These are phyloP conservation scores for Phytophthora ramorum DNA, from an alignment of 352 stramenopile species.

Conservation along the genomic window DNA sequence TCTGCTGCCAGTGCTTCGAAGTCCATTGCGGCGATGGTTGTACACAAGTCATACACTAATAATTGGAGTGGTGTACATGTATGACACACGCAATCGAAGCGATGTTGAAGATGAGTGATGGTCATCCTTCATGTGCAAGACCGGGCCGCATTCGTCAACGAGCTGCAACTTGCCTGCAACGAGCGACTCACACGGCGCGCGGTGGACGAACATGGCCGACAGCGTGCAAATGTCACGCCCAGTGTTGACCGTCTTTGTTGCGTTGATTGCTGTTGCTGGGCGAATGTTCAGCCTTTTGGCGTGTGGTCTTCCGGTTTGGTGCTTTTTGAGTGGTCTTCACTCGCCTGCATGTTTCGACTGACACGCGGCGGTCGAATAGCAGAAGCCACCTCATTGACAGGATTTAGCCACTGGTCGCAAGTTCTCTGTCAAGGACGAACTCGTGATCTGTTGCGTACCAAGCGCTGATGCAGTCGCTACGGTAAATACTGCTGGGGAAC, in stretches of 20 bases:
- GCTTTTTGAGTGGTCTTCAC: too few species aligned
- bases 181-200: background rate
- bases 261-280: background rate
- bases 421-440: background rate
- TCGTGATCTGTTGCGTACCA: background rate
- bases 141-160: background rate
- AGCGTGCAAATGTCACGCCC: background rate
- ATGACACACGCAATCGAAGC: too few species aligned
- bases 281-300: too few species aligned
- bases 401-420: background rate
- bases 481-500: background rate
- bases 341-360: too few species aligned
- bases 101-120: slow-evolving; percentile 29
- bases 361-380: background rate
- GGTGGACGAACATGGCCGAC: background rate
- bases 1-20: slow-evolving; percentile 62
- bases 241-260: background rate
- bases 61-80: background rate
- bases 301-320: too few species aligned
- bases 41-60: slow-evolving; percentile 1
- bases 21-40: slow-evolving; percentile 35
- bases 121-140: slow-evolving; percentile 12
- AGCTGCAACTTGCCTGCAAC: background rate
- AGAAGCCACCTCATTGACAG: background rate
- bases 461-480: too few species aligned